phyloP scores from a whole-genome alignment of 176 grass and related monocot genomes.

The Microstegium vimineum region DNA sequence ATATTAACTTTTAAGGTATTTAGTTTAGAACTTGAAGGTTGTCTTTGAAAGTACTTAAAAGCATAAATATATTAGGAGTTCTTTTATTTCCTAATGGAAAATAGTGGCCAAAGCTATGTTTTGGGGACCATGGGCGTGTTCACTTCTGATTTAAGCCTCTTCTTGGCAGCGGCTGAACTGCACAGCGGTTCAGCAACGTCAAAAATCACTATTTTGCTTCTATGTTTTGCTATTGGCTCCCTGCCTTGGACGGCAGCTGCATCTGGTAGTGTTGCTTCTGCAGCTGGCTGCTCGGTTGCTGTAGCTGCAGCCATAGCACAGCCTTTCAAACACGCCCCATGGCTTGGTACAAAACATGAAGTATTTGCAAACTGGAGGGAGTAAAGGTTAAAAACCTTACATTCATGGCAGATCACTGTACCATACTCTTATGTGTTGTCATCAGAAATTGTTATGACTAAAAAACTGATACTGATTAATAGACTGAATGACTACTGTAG shows the following conservation, averaged over 20 bases:
- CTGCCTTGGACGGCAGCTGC: no score
- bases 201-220: no score
- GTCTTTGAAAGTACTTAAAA: background rate
- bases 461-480: background rate
- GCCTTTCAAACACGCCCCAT: no score
- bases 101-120: background rate
- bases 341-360: background rate
- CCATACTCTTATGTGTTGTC: background rate
- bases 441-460: background rate
- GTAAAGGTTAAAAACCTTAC: background rate
- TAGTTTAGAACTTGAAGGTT: background rate
- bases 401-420: slow-evolving; percentile 21
- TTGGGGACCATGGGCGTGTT: no score
- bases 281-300: no score
- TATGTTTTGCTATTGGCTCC: no score
- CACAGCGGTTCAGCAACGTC: no score
- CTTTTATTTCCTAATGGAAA: background rate
- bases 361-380: background rate
- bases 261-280: no score
- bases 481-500: slow-evolving; percentile 5
- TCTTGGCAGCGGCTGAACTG: no score
- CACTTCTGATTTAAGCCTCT: no score
- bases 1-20: background rate
- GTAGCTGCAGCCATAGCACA: no score
- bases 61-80: background rate